Conservation (phyloP, 805 yeast species). For the Saccharomycopsis olivae region DNA sequence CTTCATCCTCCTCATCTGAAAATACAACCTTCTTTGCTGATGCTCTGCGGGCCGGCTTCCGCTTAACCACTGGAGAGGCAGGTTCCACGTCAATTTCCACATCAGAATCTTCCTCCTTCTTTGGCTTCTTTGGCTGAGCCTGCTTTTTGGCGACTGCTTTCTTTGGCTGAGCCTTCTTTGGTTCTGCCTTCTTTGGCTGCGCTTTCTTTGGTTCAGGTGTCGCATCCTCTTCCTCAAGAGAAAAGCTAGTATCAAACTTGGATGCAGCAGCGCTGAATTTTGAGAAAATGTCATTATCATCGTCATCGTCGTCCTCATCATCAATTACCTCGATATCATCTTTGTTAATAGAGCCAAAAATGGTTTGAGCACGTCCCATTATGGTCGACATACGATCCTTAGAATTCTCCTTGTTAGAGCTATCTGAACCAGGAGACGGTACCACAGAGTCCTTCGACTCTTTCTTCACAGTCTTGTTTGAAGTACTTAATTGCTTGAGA, state of each 20-base stretch:
- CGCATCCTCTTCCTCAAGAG: not conserved
- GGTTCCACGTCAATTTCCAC: not conserved
- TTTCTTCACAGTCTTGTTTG: constrained; percentile 1
- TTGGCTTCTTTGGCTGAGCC: not conserved
- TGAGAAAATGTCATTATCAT: constrained; percentile 16
- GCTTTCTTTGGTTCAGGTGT: not conserved
- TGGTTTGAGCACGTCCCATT: constrained; percentile 16
- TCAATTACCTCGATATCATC: constrained; percentile 1
- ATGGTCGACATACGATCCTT: constrained; percentile 11
- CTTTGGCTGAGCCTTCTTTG: constrained; percentile 7
- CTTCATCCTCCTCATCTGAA: not conserved
- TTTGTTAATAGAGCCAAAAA: constrained; percentile 10
- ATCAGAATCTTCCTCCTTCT: constrained; percentile 3
- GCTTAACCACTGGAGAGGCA: constrained; percentile 5
- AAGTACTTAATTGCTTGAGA: not conserved
- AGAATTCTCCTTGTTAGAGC: constrained; percentile 3
- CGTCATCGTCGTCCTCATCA: constrained; percentile 15
- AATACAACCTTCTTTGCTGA: constrained; percentile 1
- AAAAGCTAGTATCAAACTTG: constrained; percentile 13
- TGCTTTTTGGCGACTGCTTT: not conserved
- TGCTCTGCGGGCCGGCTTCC: constrained; percentile 8
- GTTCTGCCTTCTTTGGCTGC: not conserved
- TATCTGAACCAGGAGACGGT: not conserved
- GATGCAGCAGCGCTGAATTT: constrained; percentile 13
- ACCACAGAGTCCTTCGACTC: not conserved